phyloP scores from a whole-genome alignment of 225 moss, liverwort and hornwort genomes.

The Bryum argenteum region DNA sequence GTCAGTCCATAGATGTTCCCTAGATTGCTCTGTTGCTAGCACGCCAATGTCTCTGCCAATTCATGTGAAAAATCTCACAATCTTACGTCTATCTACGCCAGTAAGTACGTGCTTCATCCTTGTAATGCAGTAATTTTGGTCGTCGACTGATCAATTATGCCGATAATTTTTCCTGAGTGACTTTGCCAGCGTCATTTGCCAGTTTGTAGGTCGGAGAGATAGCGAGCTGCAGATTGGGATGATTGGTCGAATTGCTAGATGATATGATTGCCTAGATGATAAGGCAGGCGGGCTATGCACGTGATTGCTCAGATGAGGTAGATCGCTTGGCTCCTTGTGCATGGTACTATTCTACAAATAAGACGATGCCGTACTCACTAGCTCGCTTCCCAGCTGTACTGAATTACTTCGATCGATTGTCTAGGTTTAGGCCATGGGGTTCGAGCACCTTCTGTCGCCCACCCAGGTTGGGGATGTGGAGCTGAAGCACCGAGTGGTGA shows the following conservation, averaged over 20 bases:
- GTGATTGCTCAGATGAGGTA: not conserved
- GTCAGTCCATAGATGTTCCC: not conserved
- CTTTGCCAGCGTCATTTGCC: too few species aligned
- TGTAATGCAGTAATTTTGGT: too few species aligned
- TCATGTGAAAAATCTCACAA: not conserved
- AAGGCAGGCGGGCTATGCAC: not conserved
- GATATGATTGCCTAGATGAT: not conserved
- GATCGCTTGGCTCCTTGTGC: too few species aligned
- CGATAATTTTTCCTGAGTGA: too few species aligned
- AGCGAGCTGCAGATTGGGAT: too few species aligned
- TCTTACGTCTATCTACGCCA: not conserved
- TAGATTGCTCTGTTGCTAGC: not conserved
- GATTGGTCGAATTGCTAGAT: not conserved
- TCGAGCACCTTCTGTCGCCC: slow-evolving; percentile 15
- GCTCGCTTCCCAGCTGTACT: too few species aligned
- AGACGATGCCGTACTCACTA: too few species aligned
- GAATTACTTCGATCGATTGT: not conserved
- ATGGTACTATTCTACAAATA: too few species aligned
- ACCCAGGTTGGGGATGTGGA: slow-evolving; percentile 4
- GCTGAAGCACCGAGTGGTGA: slow-evolving; percentile 24
- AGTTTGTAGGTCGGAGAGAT: not conserved
- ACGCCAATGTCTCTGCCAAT: not conserved
- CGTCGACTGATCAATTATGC: too few species aligned
- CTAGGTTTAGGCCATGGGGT: not conserved
- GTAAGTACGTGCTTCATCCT: too few species aligned